A percentile compares a stretch with the other conserved stretches of the same genome.
Conservation (phyloP, 2,329 filamentous ascomycete genomes). For the Neodidymelliopsis sp. region DNA sequence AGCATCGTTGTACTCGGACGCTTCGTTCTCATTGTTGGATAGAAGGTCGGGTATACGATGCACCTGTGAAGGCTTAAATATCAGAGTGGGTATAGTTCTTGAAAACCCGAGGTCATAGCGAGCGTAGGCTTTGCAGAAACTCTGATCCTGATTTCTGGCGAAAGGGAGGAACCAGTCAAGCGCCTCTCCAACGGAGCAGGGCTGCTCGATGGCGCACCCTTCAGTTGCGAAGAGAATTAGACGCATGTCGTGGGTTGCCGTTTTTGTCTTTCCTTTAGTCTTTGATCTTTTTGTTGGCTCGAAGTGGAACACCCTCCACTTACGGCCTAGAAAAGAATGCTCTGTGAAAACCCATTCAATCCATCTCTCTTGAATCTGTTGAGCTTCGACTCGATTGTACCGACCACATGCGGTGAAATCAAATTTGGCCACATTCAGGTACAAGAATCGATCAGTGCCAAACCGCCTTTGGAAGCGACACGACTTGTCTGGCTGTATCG, state of each 20-base stretch:
- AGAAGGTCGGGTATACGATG: constrained; percentile 35
- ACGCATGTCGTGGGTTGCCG: constrained; percentile 26
- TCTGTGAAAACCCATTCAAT: constrained; percentile 45
- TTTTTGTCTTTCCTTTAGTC: constrained; percentile 20
- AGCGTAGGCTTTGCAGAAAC: constrained; percentile 53
- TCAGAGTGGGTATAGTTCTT: constrained; percentile 46
- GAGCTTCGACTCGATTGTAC: constrained; percentile 9
- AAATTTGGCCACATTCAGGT: constrained; percentile 45
- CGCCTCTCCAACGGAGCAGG: constrained; percentile 34
- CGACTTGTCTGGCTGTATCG: constrained; percentile 39
- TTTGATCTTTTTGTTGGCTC: constrained; percentile 49
- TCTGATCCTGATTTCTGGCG: constrained; percentile 42
- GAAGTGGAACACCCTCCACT: constrained; percentile 51
- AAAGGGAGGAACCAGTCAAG: constrained; percentile 53
- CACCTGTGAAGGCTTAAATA: constrained; percentile 50
- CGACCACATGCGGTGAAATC: background rate
- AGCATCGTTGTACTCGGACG: constrained; percentile 47
- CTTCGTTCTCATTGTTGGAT: constrained; percentile 46
- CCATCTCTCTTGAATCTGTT: constrained; percentile 34
- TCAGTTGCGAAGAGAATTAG: constrained; percentile 48
- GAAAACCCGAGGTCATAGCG: constrained; percentile 55
- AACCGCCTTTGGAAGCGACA: constrained; percentile 50
- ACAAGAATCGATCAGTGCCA: constrained; percentile 53
- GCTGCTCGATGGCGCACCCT: constrained; percentile 36
- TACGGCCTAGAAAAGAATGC: constrained; percentile 51